phyloP scores from a whole-genome alignment of 139 green algal species.

The Gonium pectorale region DNA sequence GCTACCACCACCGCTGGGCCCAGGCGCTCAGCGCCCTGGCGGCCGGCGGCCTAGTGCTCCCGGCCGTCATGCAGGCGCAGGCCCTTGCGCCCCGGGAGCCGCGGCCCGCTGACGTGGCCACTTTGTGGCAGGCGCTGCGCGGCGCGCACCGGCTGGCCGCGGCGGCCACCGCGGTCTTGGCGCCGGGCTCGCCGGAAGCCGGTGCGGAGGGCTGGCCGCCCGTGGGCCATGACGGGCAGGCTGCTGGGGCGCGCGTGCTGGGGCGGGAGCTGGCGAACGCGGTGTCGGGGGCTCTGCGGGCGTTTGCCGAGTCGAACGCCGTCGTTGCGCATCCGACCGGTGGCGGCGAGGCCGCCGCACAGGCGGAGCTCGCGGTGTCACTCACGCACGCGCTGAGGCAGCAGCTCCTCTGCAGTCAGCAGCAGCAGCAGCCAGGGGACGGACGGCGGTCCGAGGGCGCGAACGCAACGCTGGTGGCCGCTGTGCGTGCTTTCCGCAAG shows the following conservation, averaged over 20 bases:
- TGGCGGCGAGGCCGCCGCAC: too few relatives aligned
- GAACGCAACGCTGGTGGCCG: too few relatives aligned
- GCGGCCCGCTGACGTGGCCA: neutral
- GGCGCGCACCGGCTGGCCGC: constrained; percentile 30
- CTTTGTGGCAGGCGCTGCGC: constrained; percentile 35
- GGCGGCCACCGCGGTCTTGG: neutral
- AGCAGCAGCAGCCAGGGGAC: too few relatives aligned
- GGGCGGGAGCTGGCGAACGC: constrained; percentile 19
- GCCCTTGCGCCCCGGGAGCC: constrained; percentile 17
- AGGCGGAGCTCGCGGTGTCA: too few relatives aligned
- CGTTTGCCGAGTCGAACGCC: neutral
- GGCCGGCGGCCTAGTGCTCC: neutral
- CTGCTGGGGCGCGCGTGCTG: neutral
- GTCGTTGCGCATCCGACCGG: too few relatives aligned
- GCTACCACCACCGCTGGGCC: constrained; percentile 48
- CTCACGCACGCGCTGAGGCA: too few relatives aligned
- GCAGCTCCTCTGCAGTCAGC: too few relatives aligned
- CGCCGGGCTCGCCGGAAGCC: neutral
- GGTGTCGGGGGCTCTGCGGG: neutral
- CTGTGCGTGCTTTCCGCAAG: too few relatives aligned
- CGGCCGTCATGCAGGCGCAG: constrained; percentile 20
- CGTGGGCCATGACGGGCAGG: too few relatives aligned
- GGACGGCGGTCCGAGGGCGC: too few relatives aligned
- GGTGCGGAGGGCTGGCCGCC: neutral
- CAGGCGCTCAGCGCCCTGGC: constrained; percentile 40